These are phyloP conservation scores for Pulicaria dysenterica DNA, from an alignment of 129 eudicot genomes.

Conservation along the genomic window DNA sequence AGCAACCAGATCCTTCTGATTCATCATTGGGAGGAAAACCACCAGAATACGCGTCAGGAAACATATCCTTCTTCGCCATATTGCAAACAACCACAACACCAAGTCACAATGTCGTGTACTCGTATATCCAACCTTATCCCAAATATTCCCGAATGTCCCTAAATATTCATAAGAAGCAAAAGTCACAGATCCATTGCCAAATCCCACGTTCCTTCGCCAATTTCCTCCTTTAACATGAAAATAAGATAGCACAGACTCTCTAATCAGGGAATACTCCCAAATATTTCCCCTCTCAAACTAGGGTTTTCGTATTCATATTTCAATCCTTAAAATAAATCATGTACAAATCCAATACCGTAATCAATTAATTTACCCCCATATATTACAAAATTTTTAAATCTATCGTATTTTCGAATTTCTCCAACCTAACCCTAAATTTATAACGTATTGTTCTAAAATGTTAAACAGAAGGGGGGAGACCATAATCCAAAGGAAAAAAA, in stretches of 20 bases:
- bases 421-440: constrained; percentile 21
- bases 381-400: constrained; percentile 15
- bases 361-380: background rate
- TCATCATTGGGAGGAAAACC: constrained; percentile 52
- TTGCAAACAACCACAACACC: constrained; percentile 2
- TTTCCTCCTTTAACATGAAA: background rate
- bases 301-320: constrained; percentile 25
- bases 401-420: constrained; percentile 20
- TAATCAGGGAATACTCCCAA: background rate
- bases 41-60: constrained; percentile 49
- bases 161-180: constrained; percentile 32
- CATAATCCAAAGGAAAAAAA: constrained; percentile 8
- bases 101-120: background rate
- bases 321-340: constrained; percentile 12
- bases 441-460: background rate
- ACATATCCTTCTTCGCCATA: constrained; percentile 64
- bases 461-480: background rate
- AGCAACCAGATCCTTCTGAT: constrained; percentile 75
- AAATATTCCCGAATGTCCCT: constrained; percentile 21
- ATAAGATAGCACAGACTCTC: background rate
- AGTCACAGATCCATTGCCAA: constrained; percentile 25
- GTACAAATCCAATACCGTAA: constrained; percentile 22
- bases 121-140: constrained; percentile 34
- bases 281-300: constrained; percentile 7
- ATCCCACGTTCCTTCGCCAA: background rate